Conservation (phyloP, 192 early-diverging fungal genomes). For the Umbelopsis isabellina region DNA sequence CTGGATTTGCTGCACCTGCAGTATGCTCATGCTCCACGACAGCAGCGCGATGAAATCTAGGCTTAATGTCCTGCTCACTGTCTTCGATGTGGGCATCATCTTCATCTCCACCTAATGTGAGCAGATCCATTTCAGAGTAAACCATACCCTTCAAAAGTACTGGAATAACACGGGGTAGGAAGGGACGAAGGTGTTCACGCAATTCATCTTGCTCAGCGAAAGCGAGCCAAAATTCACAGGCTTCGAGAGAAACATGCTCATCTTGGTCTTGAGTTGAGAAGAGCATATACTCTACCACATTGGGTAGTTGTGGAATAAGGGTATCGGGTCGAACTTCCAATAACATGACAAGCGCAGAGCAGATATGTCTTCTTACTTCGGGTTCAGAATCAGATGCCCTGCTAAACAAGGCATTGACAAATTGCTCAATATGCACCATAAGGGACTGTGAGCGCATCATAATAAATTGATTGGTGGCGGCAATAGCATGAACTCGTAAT, state of each 20-base stretch:
- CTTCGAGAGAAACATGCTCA: constrained; percentile 91
- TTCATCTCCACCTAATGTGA: constrained; percentile 75
- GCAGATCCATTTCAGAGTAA: constrained; percentile 91
- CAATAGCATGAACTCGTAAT: constrained; percentile 82
- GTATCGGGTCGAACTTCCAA: constrained; percentile 85
- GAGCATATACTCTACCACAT: constrained; percentile 95
- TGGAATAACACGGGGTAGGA: constrained; percentile 80
- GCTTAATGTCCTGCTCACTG: constrained; percentile 91
- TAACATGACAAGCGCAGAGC: constrained; percentile 91
- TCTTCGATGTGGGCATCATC: constrained; percentile 91
- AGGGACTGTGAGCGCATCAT: constrained; percentile 73
- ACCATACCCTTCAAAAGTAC: constrained; percentile 95
- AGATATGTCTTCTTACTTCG: constrained; percentile 89
- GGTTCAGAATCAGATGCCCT: constrained; percentile 82
- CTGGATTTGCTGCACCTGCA: constrained; percentile 30
- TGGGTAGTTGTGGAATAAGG: constrained; percentile 84
- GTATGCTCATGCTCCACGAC: constrained; percentile 71
- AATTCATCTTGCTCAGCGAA: constrained; percentile 93
- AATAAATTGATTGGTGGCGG: constrained; percentile 88
- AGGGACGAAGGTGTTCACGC: constrained; percentile 69
- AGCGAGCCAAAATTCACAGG: constrained; percentile 98
- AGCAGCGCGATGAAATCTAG: constrained; percentile 86
- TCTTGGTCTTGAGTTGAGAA: constrained; percentile 89
- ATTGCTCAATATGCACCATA: constrained; percentile 68
- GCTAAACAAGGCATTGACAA: constrained; percentile 79